These are phyloP conservation scores for Chrysoporthe puriensis DNA, from an alignment of 2,329 filamentous ascomycete species.

Conservation along the genomic window DNA sequence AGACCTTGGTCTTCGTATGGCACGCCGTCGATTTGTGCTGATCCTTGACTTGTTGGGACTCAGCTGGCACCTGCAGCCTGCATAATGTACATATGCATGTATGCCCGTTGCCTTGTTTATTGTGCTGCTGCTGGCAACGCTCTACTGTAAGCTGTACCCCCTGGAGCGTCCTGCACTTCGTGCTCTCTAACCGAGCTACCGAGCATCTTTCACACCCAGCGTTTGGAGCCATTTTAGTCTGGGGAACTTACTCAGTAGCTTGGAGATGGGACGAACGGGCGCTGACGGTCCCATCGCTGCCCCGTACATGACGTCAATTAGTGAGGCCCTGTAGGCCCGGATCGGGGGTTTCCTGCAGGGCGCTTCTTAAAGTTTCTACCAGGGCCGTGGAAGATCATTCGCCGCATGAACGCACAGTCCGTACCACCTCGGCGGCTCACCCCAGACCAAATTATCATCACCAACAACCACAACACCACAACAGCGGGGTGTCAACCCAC, in stretches of 20 bases:
- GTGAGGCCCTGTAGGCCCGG: neutral
- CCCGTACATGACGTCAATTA: conserved; percentile 22
- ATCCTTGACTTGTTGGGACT: neutral
- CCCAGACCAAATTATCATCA: neutral
- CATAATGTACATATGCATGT: neutral
- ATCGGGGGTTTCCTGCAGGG: neutral
- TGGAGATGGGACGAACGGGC: neutral
- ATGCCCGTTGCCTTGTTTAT: neutral
- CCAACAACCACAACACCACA: neutral
- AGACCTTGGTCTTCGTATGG: neutral
- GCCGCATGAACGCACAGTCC: no score
- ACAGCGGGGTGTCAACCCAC: neutral
- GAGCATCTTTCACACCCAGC: neutral
- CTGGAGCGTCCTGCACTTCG: no score
- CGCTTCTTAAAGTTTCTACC: neutral
- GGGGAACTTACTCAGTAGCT: neutral
- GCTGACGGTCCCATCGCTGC: neutral
- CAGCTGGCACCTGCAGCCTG: neutral
- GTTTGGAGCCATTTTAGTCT: neutral
- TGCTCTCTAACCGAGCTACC: no score
- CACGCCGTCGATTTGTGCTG: neutral
- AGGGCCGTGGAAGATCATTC: neutral
- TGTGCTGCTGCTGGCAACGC: neutral
- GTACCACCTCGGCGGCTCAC: neutral
- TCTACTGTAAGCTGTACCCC: no score